Evolutionary conservation across 805 yeast species (phyloP), one percentile per base, ranked within the genome.

Genomic region (Metschnikowia vanudenii): DNA sequence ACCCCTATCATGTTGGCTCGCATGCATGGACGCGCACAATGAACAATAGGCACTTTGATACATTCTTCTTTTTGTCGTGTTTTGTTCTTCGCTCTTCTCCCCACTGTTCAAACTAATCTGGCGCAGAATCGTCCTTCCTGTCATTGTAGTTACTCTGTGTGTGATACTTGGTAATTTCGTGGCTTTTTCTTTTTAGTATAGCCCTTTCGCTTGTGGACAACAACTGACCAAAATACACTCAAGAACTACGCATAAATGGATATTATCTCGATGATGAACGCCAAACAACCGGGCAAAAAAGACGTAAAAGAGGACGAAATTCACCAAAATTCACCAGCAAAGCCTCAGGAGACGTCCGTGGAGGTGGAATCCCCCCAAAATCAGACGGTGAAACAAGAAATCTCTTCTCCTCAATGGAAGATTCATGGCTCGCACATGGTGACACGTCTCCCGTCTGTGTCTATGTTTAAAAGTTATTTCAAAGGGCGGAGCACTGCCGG

Each of bases 351-450:
- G 28, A 26, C 28, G 5, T 26, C 12, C 12, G 3, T 6, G 9
- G 28, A 5, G 32, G 18, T 9, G 31, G 28, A 17, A 30, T 30
- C 5, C 8, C 18, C 26, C 8, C n/a, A n/a, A 14, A 26, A 26
- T 26, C 10, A 8, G 3, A 3, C 10, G 7, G 28, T 26, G 28
- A 26, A 26, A 26, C 28, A 16, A 2, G 33, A 30, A 5, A 13
- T 14, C 9, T 30, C 33, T 18, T 19, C 40, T 20, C 34, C 46
- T 1, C 73, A 68, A 39, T 67, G 67, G 59, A 53, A 57, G 39
- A 63, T 63, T 5, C 54, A 64, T 1, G 68, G 75, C 1, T 75
- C 79, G 0, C 73, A 76, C 49, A 50, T 78, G 39, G 69, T 79
- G n/a, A 66, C 70, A 20, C 63, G 69, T 32, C 52, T 61, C 0